Evolutionary conservation across 345 rosid species (phyloP).

Genomic region (Arabidopsis suecica): DNA sequence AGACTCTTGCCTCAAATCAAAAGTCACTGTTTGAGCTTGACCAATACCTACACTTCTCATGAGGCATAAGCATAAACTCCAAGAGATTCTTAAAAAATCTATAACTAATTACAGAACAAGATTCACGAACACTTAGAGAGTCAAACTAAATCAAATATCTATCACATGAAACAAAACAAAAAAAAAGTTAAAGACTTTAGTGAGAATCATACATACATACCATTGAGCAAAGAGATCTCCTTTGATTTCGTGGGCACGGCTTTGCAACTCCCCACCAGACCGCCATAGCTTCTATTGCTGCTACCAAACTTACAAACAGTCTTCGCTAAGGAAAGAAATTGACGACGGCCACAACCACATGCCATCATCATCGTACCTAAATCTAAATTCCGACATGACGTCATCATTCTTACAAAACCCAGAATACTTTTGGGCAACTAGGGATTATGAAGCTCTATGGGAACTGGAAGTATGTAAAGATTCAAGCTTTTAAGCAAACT

Average conservation of each 20-base stretch:
- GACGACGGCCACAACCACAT: conserved; percentile 52
- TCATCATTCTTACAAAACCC: conserved; percentile 62
- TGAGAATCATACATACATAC: conserved; percentile 54
- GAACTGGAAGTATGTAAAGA: not conserved
- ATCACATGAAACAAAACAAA: not conserved
- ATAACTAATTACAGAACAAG: not conserved
- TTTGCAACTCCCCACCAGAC: conserved; percentile 52
- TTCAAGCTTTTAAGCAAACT: not conserved
- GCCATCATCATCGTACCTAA: conserved; percentile 58
- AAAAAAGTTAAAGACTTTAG: not conserved
- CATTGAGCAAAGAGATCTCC: conserved; percentile 54
- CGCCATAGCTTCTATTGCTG: conserved; percentile 34
- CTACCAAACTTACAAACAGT: conserved; percentile 42
- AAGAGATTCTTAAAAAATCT: not conserved
- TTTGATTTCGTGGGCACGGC: conserved; percentile 71
- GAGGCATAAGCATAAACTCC: conserved; percentile 15
- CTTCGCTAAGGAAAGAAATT: conserved; percentile 12
- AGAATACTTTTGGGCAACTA: not conserved
- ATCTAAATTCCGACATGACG: conserved; percentile 70
- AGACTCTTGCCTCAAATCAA: conserved; percentile 63
- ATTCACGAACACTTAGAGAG: not conserved
- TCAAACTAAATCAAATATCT: not conserved
- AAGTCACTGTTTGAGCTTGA: conserved; percentile 53
- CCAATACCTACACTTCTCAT: conserved; percentile 50
- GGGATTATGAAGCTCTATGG: not conserved